Percentiles rank a stretch among this genome's conserved stretches.
These are phyloP conservation scores for Goffeauzyma gilvescens DNA, from an alignment of 768 basidiomycete genomes.

Conservation along the genomic window DNA sequence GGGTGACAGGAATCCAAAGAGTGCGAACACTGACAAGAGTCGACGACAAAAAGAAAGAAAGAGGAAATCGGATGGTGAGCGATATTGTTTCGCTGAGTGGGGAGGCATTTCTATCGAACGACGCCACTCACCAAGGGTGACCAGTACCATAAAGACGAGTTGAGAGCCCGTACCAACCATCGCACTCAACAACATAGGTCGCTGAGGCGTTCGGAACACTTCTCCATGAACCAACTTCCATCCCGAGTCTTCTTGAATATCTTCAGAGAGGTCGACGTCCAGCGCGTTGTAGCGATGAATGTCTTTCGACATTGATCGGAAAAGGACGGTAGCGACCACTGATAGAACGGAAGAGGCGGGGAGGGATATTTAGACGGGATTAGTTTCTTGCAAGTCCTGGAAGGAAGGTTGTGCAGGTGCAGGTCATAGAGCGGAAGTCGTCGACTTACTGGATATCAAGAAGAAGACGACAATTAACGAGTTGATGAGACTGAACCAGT, in stretches of 20 bases:
- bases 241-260: conserved; percentile 93
- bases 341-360: too few relatives aligned
- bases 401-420: too few relatives aligned
- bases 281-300: conserved; percentile 76
- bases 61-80: background rate
- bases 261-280: conserved; percentile 77
- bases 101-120: background rate
- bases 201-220: conserved; percentile 67
- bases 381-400: too few relatives aligned
- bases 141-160: conserved; percentile 61
- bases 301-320: conserved; percentile 74
- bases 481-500: conserved; percentile 90
- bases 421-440: conserved; percentile 32
- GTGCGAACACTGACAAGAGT: conserved; percentile 51
- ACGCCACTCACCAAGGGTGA: conserved; percentile 65
- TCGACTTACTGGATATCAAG: conserved; percentile 34
- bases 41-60: background rate
- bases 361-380: too few relatives aligned
- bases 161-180: conserved; percentile 83
- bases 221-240: conserved; percentile 97
- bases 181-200: conserved; percentile 59
- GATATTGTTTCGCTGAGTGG: background rate
- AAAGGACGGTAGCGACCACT: conserved; percentile 82
- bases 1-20: conserved; percentile 82
- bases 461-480: conserved; percentile 79